Evolutionary conservation across 129 eudicot species (phyloP).

Genomic region (Oenanthe sinensis): DNA sequence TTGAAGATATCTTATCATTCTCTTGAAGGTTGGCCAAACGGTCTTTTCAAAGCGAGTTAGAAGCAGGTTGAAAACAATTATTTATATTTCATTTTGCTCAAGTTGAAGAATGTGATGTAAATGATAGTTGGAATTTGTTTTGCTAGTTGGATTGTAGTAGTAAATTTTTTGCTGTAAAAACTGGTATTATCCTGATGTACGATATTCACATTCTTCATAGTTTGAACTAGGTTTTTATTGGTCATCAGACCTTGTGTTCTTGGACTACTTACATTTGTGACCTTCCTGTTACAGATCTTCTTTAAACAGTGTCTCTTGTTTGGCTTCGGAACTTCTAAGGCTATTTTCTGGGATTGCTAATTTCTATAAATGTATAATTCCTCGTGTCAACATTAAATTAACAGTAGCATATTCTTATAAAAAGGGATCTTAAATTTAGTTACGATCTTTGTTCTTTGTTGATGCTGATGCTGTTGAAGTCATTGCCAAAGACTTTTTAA

Average conservation of each 20-base stretch:
- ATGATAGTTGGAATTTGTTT: constrained; percentile 19
- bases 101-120: constrained; percentile 23
- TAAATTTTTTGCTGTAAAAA: constrained; percentile 6
- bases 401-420: too few relatives aligned
- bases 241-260: background rate
- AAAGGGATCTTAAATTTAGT: too few relatives aligned
- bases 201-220: constrained; percentile 9
- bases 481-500: too few relatives aligned
- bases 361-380: background rate
- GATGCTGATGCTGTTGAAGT: too few relatives aligned
- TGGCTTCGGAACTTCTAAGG: background rate
- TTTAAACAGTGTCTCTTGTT: background rate
- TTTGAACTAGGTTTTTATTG: constrained; percentile 1
- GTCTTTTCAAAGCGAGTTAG: background rate
- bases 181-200: constrained; percentile 7
- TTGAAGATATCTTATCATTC: background rate
- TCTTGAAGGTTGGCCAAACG: constrained; percentile 5
- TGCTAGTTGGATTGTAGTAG: constrained; percentile 10
- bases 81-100: constrained; percentile 8
- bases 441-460: too few relatives aligned
- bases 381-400: too few relatives aligned
- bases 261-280: background rate
- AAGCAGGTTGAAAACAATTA: constrained; percentile 10
- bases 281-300: background rate
- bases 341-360: background rate